phyloP scores from a whole-genome alignment of 495 filamentous ascomycete species.

The Aspergillus funiculosus region DNA sequence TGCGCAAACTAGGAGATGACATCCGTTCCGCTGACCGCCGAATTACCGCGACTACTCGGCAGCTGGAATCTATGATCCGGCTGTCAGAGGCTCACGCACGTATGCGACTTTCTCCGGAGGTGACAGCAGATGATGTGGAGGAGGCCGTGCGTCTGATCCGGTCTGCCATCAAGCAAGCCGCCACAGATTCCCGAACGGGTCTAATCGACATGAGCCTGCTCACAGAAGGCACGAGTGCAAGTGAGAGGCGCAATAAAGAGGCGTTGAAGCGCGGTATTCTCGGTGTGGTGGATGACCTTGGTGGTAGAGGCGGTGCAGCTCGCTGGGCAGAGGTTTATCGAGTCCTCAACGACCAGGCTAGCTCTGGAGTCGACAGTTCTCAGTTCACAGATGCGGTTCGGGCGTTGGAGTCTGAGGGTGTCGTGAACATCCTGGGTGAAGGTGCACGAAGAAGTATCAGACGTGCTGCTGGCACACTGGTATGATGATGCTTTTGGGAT shows the following conservation, averaged over 20 bases:
- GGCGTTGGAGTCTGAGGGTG: conserved; percentile 76
- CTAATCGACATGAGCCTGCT: conserved; percentile 95
- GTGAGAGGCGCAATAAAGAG: conserved; percentile 70
- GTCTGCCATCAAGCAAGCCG: conserved; percentile 91
- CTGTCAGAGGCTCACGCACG: conserved; percentile 94
- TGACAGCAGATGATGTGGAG: conserved; percentile 75
- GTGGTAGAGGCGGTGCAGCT: conserved; percentile 52
- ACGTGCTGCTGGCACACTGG: conserved; percentile 55
- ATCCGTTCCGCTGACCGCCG: conserved; percentile 88
- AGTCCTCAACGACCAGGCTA: conserved; percentile 67
- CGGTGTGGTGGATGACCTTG: conserved; percentile 70
- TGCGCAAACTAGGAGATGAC: conserved; percentile 93
- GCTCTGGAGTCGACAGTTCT: conserved; percentile 60
- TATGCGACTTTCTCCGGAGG: conserved; percentile 75
- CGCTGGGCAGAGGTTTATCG: conserved; percentile 71
- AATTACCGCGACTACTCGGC: conserved; percentile 93
- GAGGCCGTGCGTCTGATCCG: conserved; percentile 92
- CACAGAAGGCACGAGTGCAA: conserved; percentile 82
- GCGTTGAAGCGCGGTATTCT: conserved; percentile 81
- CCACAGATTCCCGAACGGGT: conserved; percentile 85
- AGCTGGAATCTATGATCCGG: conserved; percentile 96
- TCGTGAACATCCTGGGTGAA: conserved; percentile 75
- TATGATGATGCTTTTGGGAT: not conserved
- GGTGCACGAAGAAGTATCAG: conserved; percentile 77
- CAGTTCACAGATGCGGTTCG: conserved; percentile 81